Evolutionary conservation across 306 rosid genomes (phyloP), one percentile per base, ranked within the genome.

Genomic region (Herpetospermum pedunculosum): DNA sequence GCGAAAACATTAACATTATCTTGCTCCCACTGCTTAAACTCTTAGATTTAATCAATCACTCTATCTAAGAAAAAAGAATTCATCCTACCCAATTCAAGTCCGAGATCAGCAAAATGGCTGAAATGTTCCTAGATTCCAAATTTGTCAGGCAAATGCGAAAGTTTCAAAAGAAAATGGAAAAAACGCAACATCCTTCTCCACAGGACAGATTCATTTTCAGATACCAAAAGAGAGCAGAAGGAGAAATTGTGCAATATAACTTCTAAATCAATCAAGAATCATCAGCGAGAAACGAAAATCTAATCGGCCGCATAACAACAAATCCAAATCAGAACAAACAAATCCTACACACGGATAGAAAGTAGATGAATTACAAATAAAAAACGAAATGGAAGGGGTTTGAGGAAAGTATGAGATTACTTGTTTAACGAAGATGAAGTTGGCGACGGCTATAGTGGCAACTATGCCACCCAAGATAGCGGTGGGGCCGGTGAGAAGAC

Each of bases 401-500:
- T 32, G 12, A 29, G 41, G 41, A 59, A 65, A 37, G 52, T 19
- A 50, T n/a, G 28, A 23, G 54, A 73, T 63, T 82, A 88, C 90
- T 10, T 82, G 58, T 41, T 84, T 76, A 60, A 87, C 67, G 77
- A 86, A 76, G 83, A 86, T 47, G 70, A 55, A 52, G 73, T 86
- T 79, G 14, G 85, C 88, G 35, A 75, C 81, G 30, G 83, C 86
- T 28, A 86, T 75, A 48, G 90, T 11, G 35, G 74, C 92, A 13
- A 89, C 87, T 64, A 91, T 67, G 43, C 94, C 98, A 44, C 86
- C 97, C 28, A 86, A 7, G 21, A 89, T 80, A 1, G 88, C 44
- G 0, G n/a, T 77, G 0, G 97, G 89, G 0, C 93, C 96, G 0
- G 94, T 90, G 6, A 91, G 85, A 81, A 93, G 91, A 77, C 92